Evolutionary conservation across 78 protist genomes (phyloP).

Genomic region (Dictyostelium firmibasis): DNA sequence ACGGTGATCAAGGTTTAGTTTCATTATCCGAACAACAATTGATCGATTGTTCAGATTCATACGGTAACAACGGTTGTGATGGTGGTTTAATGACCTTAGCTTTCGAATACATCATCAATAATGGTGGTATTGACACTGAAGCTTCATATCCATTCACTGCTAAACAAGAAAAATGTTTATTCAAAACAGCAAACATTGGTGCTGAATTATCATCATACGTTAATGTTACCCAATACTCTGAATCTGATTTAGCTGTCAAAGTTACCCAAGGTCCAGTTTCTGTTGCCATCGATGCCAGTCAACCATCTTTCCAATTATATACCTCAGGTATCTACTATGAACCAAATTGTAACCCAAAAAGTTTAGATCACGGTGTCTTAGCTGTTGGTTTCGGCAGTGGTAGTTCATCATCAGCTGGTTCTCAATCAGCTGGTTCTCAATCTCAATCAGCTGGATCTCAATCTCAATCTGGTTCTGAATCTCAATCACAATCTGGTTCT

Average conservation of each 20-base stretch:
- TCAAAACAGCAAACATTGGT: constrained; percentile 6
- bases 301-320: constrained; percentile 89
- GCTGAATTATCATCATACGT: constrained; percentile 63
- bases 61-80: constrained; percentile 87
- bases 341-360: constrained; percentile 68
- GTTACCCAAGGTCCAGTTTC: constrained; percentile 83
- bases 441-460: constrained; percentile 7
- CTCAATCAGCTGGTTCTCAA: neutral
- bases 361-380: constrained; percentile 93
- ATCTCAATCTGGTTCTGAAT: neutral
- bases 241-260: constrained; percentile 59
- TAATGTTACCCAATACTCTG: constrained; percentile 74
- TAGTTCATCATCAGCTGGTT: neutral
- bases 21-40: constrained; percentile 87
- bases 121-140: constrained; percentile 89
- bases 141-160: constrained; percentile 90
- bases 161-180: constrained; percentile 40
- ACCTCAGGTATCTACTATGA: constrained; percentile 84
- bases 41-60: constrained; percentile 79
- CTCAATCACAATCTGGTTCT: neutral
- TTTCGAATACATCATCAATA: constrained; percentile 74
- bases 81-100: constrained; percentile 89
- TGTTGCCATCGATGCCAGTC: constrained; percentile 93
- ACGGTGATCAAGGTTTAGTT: neutral
- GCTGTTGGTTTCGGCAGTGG: constrained; percentile 87